Base-by-base conservation (phyloP, 805 yeast genomes). In the Komagataella mondaviorum region DNA sequence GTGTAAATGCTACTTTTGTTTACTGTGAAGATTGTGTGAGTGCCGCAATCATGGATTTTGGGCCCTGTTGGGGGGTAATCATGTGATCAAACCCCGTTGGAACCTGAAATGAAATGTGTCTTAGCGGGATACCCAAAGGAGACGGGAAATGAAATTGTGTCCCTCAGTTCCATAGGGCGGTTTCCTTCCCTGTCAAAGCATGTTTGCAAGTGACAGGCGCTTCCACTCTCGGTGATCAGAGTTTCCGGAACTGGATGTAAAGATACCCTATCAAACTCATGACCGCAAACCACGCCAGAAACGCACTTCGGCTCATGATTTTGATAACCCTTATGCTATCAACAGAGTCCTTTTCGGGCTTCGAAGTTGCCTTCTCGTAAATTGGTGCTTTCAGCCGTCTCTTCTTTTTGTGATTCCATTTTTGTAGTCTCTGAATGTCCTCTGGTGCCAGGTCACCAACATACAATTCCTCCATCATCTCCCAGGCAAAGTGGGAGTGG, bases 401-500 rank as follows among this genome's bases (percentile, higher is more conserved):
- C 39, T 20, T 44, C 10, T 20, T 44, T 8, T 18, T 44, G 20
- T 20, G 16, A 16, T 17, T 44, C 23, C 12, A 18, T 44, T 44
- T 20, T 3, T 18, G 16, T 55, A 57, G 49, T 53, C 70, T 70
- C 62, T 78, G 90, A 64, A 81, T 91, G 52, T 72, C 80, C 16
- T 71, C 73, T 4, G 84, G 81, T 24, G 95, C 90, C 57, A 88
- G 64, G 58, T 79, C 79, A 0, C 95, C 96, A 54, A 88, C 66
- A 67, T 81, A 84, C 53, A 76, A 82, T 47, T 90, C 96, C 55
- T 84, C 86, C 55, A 91, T 70, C 76, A 90, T 83, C 50, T 87
- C 93, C 64, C 86, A 85, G 1, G 97, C 95, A 48, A 83, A 71
- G 55, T 86, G 91, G 4, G 93, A 81, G 65, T 91, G 96, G 3